phyloP scores from a whole-genome alignment of 139 green algal genomes.

The Chlorella sp. region DNA sequence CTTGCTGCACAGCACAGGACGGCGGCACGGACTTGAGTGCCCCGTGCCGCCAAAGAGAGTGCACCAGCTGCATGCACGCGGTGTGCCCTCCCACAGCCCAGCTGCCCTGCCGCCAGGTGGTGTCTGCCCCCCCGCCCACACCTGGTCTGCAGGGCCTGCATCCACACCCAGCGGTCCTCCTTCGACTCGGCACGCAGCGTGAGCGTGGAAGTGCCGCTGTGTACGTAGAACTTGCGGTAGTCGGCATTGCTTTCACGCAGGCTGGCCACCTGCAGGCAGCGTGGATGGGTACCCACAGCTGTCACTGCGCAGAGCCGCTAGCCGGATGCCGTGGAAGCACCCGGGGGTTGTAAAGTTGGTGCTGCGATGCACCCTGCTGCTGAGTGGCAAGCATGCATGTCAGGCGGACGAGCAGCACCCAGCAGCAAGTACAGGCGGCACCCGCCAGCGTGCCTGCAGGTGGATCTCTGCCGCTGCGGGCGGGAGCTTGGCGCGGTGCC shows the following conservation, averaged over 20 bases:
- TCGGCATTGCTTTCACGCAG: conserved; percentile 64
- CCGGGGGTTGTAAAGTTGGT: too few species aligned
- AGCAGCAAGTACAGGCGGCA: too few species aligned
- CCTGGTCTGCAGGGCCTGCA: conserved; percentile 54
- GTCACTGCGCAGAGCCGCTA: too few species aligned
- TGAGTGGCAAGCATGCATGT: too few species aligned
- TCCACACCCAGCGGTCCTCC: conserved; percentile 73
- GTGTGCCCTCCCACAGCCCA: too few species aligned
- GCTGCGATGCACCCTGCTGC: too few species aligned
- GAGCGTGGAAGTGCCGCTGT: conserved; percentile 68
- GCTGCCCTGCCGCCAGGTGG: too few species aligned
- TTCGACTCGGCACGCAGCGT: conserved; percentile 70
- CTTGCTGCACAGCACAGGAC: conserved; percentile 16
- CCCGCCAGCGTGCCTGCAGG: conserved; percentile 53
- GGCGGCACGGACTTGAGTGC: too few species aligned
- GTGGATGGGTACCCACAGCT: too few species aligned
- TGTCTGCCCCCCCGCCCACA: neutral
- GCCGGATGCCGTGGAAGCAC: too few species aligned
- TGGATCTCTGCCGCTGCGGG: conserved; percentile 59
- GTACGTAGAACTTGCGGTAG: conserved; percentile 84
- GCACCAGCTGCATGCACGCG: too few species aligned
- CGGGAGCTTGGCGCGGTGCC: conserved; percentile 18
- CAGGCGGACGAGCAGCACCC: neutral
- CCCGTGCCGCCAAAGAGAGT: too few species aligned
- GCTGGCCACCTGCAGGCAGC: conserved; percentile 58